Conservation (phyloP, 345 rosid genomes). For the Populus euphratica region DNA sequence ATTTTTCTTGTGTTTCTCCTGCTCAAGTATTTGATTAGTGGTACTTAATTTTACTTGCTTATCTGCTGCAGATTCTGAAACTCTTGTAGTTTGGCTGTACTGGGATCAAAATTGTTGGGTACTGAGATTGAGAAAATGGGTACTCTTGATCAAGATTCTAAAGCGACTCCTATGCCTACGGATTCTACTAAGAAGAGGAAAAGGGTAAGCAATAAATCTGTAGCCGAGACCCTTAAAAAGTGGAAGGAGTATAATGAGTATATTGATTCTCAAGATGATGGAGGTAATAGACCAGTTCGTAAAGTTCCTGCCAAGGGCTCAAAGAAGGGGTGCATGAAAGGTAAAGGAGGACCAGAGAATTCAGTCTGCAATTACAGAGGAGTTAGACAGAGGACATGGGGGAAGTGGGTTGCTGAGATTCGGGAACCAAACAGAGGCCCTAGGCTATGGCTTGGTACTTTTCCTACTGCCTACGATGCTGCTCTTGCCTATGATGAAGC, state of each 20-base stretch:
- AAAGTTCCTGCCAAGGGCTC: conserved; percentile 70
- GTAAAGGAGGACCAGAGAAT: conserved; percentile 93
- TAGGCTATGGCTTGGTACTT: conserved; percentile 88
- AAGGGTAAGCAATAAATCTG: conserved; percentile 34
- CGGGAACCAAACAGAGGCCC: conserved; percentile 60
- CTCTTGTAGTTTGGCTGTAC: neutral
- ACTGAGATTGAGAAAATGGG: conserved; percentile 23
- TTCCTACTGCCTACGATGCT: conserved; percentile 57
- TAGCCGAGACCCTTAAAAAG: conserved; percentile 51
- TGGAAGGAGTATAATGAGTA: conserved; percentile 58
- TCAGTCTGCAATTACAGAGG: conserved; percentile 54
- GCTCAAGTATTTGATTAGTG: too few relatives aligned
- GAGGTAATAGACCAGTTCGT: conserved; percentile 15
- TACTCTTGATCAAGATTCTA: conserved; percentile 17
- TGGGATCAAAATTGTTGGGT: neutral
- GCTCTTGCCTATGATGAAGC: conserved; percentile 87
- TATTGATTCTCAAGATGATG: conserved; percentile 25
- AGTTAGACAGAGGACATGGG: conserved; percentile 90
- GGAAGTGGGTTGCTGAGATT: conserved; percentile 95
- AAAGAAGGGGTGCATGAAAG: conserved; percentile 84
- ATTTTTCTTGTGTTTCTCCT: neutral
- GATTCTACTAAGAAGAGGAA: conserved; percentile 54
- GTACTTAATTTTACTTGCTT: neutral
- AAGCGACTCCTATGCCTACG: conserved; percentile 11
- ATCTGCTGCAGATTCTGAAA: conserved; percentile 2